These are phyloP conservation scores for Ganoderma sinense DNA, from an alignment of 1,284 basidiomycete species.

Conservation along the genomic window DNA sequence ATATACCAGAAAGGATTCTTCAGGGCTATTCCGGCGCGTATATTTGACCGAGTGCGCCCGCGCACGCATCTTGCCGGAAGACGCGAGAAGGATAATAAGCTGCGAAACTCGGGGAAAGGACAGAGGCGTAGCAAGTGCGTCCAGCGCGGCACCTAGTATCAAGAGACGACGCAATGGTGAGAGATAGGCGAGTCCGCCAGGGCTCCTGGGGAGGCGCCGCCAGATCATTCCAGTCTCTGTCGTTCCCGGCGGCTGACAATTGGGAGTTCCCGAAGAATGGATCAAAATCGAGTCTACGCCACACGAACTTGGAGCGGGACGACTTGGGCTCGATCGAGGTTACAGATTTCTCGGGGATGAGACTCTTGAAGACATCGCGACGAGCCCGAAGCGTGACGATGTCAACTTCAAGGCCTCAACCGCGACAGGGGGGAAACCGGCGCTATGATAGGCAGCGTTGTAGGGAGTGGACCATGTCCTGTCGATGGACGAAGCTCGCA, in stretches of 20 bases:
- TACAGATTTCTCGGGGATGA: no score
- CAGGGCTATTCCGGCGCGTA: not conserved
- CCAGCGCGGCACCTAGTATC: not conserved
- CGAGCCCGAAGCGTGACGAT: no score
- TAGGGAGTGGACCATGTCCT: no score
- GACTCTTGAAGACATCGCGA: no score
- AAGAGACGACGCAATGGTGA: not conserved
- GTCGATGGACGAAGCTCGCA: no score
- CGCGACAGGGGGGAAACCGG: no score
- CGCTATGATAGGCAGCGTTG: no score
- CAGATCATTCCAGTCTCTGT: not conserved
- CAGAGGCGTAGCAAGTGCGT: not conserved
- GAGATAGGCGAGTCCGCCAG: not conserved
- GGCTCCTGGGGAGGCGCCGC: not conserved
- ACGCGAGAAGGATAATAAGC: not conserved
- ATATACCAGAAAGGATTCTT: not conserved
- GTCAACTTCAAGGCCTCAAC: no score
- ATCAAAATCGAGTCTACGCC: not conserved
- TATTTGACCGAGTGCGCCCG: not conserved
- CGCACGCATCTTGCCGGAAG: conserved; percentile 19
- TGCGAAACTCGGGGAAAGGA: not conserved
- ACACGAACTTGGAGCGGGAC: not conserved
- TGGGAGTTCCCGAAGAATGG: not conserved
- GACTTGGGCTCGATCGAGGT: not conserved
- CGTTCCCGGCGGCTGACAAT: not conserved